Base-by-base conservation (phyloP, 2,329 filamentous ascomycete genomes). In the Geosmithia putterillii region DNA sequence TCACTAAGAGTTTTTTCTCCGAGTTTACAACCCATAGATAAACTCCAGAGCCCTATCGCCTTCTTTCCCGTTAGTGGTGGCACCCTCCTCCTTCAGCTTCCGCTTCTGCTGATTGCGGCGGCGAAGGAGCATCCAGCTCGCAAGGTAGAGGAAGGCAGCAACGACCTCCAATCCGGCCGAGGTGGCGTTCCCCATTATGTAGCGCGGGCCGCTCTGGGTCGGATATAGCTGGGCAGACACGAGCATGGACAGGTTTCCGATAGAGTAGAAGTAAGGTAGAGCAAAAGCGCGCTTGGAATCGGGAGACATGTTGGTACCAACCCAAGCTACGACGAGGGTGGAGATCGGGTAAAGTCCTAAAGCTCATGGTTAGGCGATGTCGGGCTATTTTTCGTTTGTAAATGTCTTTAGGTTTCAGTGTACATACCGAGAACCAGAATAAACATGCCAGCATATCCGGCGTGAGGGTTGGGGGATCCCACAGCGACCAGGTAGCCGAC, bases 161-260 rank as follows among this genome's bases (percentile, higher is more conserved):
- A 56, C 37, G 0, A 50, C 44, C 4, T 57, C 52, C 2, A 57
- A 50, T 0, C 54, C 58, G 0, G 58, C 48, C 1, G 57, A 56
- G 18, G 59, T 48, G 0, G 55, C 51, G 19, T 57, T 51, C 2
- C 58, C 58, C 28, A 44, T 52, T 18, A 60, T 48, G 19, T 61
- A 61, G 2, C 58, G 41, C 7, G 43, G 43, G 10, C 38, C 43
- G 6, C 41, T 38, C 14, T 34, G 32, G 7, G 23, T 19, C 7
- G 55, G 54, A 44, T 64, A 72, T 0, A 72, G 60, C 46, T 71
- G 69, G 0, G 66, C 67, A 0, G 66, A 64, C 1, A 68, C 65
- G 8, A 72, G 64, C 10, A 69, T 69, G 0, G 67, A 67, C 2
- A 60, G 63, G 25, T 73, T 73, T 1, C 62, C 69, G 1, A 73